These are phyloP conservation scores for Quercus variabilis DNA, from an alignment of 306 rosid species.

Conservation along the genomic window DNA sequence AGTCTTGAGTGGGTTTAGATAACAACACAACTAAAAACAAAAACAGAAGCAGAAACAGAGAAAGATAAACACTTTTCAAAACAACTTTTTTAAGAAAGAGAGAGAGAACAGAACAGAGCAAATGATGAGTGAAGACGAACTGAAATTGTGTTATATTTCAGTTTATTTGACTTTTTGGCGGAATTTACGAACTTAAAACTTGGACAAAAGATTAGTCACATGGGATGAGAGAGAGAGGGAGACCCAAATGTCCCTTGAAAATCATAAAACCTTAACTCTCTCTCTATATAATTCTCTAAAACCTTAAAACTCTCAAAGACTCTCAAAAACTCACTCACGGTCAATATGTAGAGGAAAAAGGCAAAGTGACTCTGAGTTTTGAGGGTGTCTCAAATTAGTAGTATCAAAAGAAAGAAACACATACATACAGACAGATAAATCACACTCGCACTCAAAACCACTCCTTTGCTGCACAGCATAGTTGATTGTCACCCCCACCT, in stretches of 20 bases:
- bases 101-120: background rate
- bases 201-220: background rate
- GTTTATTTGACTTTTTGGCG: constrained; percentile 6
- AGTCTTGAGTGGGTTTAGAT: background rate
- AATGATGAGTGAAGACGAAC: constrained; percentile 25
- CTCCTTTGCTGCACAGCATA: constrained; percentile 2
- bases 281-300: background rate
- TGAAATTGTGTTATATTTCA: constrained; percentile 4
- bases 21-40: background rate
- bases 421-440: background rate
- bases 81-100: background rate
- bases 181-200: constrained; percentile 5
- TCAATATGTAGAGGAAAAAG: background rate
- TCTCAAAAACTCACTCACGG: background rate
- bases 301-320: constrained; percentile 5
- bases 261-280: background rate
- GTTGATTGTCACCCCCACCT: constrained; percentile 21
- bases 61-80: background rate
- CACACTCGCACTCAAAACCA: background rate
- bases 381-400: constrained; percentile 12
- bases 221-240: background rate
- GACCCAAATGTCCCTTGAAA: constrained; percentile 28
- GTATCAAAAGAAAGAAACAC: background rate
- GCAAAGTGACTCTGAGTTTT: too few relatives aligned
- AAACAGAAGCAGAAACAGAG: constrained; percentile 1